phyloP scores from a whole-genome alignment of 1,284 basidiomycete species.

The Fomitopsis palustris region DNA sequence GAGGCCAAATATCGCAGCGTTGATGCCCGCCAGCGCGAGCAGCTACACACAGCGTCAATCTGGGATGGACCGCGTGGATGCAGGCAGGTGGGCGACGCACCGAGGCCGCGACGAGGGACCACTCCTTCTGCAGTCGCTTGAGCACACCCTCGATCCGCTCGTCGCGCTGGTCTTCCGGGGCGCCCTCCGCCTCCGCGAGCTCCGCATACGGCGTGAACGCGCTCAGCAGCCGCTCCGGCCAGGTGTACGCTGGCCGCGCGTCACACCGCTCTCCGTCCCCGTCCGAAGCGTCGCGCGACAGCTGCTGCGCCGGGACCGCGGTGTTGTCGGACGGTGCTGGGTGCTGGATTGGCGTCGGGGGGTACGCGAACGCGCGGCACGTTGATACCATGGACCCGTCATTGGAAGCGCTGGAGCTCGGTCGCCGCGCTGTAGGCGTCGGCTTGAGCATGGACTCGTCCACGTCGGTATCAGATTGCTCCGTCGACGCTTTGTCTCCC shows the following conservation, averaged over 20 bases:
- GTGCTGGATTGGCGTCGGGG: too few species aligned
- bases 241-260: constrained; percentile 23
- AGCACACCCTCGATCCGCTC: constrained; percentile 43
- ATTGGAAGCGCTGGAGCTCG: too few species aligned
- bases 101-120: constrained; percentile 31
- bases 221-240: constrained; percentile 40
- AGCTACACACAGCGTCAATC: constrained; percentile 10
- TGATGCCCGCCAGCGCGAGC: constrained; percentile 27
- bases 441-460: too few species aligned
- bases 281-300: not conserved
- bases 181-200: not conserved
- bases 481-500: too few species aligned
- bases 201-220: not conserved
- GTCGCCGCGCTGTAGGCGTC: too few species aligned
- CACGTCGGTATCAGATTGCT: not conserved
- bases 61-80: not conserved
- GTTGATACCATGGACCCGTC: too few species aligned
- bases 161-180: not conserved
- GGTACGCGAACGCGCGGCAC: too few species aligned
- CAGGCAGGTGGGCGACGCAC: constrained; percentile 18
- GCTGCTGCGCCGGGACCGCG: not conserved
- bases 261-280: not conserved
- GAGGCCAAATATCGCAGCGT: constrained; percentile 53
- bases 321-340: too few species aligned
- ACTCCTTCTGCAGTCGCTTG: constrained; percentile 27